Conservation (phyloP, 169 alveolate genomes). For the Plasmodium malariae region DNA sequence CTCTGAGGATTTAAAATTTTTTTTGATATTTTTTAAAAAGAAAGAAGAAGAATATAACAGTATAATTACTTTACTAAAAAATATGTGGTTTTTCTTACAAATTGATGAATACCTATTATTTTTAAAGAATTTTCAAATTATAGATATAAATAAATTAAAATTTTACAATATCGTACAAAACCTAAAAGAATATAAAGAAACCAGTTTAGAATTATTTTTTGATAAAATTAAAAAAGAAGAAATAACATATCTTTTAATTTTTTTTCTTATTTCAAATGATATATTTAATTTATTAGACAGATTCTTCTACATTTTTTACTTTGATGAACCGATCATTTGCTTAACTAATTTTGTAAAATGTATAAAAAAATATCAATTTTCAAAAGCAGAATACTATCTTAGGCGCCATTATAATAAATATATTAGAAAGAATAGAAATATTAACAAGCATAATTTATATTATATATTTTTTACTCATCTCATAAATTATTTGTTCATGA, state of each 20-base stretch:
- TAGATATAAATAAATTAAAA: conserved; percentile 26
- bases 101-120: conserved; percentile 38
- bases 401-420: conserved; percentile 47
- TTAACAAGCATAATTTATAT: conserved; percentile 3
- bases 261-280: conserved; percentile 53
- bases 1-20: conserved; percentile 7
- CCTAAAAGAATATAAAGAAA: conserved; percentile 20
- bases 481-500: conserved; percentile 40
- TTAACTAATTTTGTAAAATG: conserved; percentile 40
- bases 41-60: conserved; percentile 34
- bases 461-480: conserved; percentile 32
- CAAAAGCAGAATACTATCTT: conserved; percentile 17
- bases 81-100: conserved; percentile 53
- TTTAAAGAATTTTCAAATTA: conserved; percentile 11
- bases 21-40: conserved; percentile 7
- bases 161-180: conserved; percentile 24
- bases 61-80: conserved; percentile 36
- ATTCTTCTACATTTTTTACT: conserved; percentile 37
- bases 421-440: conserved; percentile 8
- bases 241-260: conserved; percentile 40
- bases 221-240: conserved; percentile 46
- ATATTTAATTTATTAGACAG: conserved; percentile 44
- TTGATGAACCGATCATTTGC: conserved; percentile 44
- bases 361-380: conserved; percentile 4
- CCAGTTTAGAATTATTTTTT: conserved; percentile 32